A percentile compares a stretch with the other conserved stretches of the same genome.
These are phyloP conservation scores for Thermothelomyces thermophilus DNA, from an alignment of 2,329 filamentous ascomycete genomes.

Conservation along the genomic window DNA sequence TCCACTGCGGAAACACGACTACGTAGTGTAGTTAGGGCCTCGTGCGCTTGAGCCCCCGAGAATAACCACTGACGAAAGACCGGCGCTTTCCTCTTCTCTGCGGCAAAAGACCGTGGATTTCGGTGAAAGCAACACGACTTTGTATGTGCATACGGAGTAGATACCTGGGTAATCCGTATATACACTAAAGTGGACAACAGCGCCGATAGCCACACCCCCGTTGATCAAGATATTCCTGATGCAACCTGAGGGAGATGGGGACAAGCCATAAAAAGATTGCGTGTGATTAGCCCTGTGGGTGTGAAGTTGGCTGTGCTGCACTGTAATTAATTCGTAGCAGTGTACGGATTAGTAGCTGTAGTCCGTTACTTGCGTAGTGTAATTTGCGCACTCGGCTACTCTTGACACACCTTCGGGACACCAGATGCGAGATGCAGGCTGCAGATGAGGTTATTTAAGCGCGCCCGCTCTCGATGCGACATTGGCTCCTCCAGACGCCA, in stretches of 20 bases:
- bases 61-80: no score
- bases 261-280: background rate
- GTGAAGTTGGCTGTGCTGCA: background rate
- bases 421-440: constrained; percentile 9
- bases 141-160: no score
- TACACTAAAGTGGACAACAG: no score
- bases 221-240: background rate
- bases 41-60: no score
- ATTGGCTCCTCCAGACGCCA: background rate
- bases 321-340: background rate
- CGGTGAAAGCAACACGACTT: no score
- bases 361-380: no score
- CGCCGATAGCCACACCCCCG: no score
- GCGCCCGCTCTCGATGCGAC: constrained; percentile 5
- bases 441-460: constrained; percentile 9
- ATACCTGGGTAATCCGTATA: no score
- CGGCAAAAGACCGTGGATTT: background rate
- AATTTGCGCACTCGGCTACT: background rate
- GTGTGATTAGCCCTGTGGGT: constrained; percentile 11
- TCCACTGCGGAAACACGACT: no score
- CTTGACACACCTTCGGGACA: background rate
- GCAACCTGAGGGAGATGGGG: background rate
- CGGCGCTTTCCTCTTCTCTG: no score
- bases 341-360: no score
- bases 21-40: no score